A percentile compares a stretch with the other conserved stretches of the same genome.
These are phyloP conservation scores for Camelina neglecta DNA, from an alignment of 345 rosid species.

Conservation along the genomic window DNA sequence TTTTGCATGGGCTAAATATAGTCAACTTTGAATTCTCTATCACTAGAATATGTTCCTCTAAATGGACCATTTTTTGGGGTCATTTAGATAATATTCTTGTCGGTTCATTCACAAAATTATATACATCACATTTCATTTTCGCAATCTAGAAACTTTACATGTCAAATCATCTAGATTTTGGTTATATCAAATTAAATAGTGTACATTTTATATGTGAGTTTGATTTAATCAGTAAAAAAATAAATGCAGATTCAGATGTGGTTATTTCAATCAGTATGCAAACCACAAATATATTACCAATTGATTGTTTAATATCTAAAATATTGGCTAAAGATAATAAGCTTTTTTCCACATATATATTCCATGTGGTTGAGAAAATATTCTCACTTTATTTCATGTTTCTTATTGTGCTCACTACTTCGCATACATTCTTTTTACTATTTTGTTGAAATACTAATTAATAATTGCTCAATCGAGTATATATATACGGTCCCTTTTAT, in stretches of 20 bases:
- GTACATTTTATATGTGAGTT: neutral
- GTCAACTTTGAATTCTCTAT: slow-evolving; percentile 37
- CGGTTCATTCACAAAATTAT: slow-evolving; percentile 6
- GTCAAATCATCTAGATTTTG: neutral
- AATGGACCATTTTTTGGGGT: slow-evolving; percentile 25
- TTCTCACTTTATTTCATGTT: neutral
- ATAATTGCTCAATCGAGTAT: neutral
- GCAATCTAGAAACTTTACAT: neutral
- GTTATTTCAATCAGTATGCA: no score
- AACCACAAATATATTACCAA: no score
- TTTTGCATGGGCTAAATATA: slow-evolving; percentile 33
- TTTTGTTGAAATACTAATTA: neutral
- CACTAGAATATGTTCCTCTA: slow-evolving; percentile 34
- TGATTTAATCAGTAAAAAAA: neutral
- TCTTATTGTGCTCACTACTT: neutral
- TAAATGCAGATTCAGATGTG: no score
- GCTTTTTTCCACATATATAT: neutral
- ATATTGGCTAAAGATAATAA: neutral
- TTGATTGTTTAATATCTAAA: no score
- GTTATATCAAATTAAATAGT: neutral
- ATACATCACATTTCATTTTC: neutral
- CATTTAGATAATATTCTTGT: slow-evolving; percentile 11
- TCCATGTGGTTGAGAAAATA: neutral
- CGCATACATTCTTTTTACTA: neutral
- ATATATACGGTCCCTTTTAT: neutral